A percentile compares a stretch with the other conserved stretches of the same genome.
These are phyloP conservation scores for Tripterygium wilfordii DNA, from an alignment of 177 flowering plant genomes.

Conservation along the genomic window DNA sequence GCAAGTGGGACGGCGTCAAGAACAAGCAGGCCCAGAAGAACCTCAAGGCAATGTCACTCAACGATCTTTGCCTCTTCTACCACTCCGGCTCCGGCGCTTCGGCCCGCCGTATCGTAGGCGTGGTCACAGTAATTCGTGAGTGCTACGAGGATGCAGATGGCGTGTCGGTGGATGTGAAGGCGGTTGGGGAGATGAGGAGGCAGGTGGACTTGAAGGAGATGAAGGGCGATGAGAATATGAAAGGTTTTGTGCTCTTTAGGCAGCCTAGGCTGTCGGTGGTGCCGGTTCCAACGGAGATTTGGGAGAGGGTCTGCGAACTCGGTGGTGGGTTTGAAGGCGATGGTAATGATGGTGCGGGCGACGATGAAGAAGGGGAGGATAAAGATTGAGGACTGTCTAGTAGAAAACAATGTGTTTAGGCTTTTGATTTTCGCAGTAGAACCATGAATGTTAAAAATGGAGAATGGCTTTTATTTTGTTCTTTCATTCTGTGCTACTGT, in stretches of 20 bases:
- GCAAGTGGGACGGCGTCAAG: slow-evolving; percentile 89
- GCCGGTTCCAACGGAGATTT: slow-evolving; percentile 51
- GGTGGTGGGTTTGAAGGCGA: slow-evolving; percentile 69
- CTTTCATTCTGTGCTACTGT: too few relatives aligned
- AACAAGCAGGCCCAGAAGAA: slow-evolving; percentile 86
- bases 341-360: slow-evolving; percentile 12
- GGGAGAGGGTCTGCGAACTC: slow-evolving; percentile 68
- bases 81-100: slow-evolving; percentile 74
- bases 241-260: slow-evolving; percentile 56
- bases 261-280: slow-evolving; percentile 91
- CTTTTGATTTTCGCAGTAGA: too few relatives aligned
- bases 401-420: too few relatives aligned
- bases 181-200: slow-evolving; percentile 76
- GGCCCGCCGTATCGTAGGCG: slow-evolving; percentile 80
- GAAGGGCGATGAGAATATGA: slow-evolving; percentile 56
- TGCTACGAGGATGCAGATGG: slow-evolving; percentile 52
- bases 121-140: slow-evolving; percentile 55
- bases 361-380: neutral
- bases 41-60: slow-evolving; percentile 61
- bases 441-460: too few relatives aligned
- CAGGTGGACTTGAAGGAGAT: slow-evolving; percentile 72
- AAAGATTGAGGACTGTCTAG: too few relatives aligned
- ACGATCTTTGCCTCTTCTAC: slow-evolving; percentile 89
- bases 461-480: too few relatives aligned
- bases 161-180: slow-evolving; percentile 64